A percentile compares a stretch with the other conserved stretches of the same genome.
These are phyloP conservation scores for Penicillium frequentans DNA, from an alignment of 2,329 filamentous ascomycete species.

Conservation along the genomic window DNA sequence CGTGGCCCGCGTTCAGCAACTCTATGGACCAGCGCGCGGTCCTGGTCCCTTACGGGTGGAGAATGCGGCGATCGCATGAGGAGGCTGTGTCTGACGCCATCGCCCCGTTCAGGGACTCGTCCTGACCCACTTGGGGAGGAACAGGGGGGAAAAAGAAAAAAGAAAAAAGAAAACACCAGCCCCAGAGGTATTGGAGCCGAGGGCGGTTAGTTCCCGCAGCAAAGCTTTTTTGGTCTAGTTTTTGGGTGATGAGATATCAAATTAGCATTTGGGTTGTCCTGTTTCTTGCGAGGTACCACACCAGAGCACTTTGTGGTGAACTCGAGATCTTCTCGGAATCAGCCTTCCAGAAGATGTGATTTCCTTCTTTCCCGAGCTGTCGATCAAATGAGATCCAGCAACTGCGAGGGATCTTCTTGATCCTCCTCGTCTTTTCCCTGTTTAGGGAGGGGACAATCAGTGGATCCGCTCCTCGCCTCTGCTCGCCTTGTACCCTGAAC, in stretches of 20 bases:
- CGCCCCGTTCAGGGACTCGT: conserved; percentile 1
- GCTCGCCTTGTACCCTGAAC: conserved; percentile 10
- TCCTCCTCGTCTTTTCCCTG: conserved; percentile 13
- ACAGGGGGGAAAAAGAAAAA: neutral
- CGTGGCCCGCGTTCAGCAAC: conserved; percentile 29
- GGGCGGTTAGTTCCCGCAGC: conserved; percentile 1
- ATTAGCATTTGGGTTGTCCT: neutral
- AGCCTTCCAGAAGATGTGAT: neutral
- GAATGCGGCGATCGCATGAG: conserved; percentile 36
- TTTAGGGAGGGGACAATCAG: conserved; percentile 27
- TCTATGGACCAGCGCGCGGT: conserved; percentile 32
- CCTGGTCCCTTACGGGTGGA: conserved; percentile 39
- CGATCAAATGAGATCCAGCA: conserved; percentile 11
- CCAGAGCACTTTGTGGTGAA: neutral
- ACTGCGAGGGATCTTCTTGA: conserved; percentile 16
- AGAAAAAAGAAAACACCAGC: neutral
- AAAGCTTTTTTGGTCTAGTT: conserved; percentile 1
- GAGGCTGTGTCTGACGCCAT: conserved; percentile 32
- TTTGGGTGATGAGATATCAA: neutral
- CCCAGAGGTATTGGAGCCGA: neutral
- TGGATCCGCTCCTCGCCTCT: conserved; percentile 24
- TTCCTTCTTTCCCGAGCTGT: neutral
- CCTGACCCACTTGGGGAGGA: neutral
- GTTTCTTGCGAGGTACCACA: neutral
- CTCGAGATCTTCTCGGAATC: neutral